Evolutionary conservation across 1,284 basidiomycete genomes (phyloP).

Genomic region (Amylostereum areolatum): DNA sequence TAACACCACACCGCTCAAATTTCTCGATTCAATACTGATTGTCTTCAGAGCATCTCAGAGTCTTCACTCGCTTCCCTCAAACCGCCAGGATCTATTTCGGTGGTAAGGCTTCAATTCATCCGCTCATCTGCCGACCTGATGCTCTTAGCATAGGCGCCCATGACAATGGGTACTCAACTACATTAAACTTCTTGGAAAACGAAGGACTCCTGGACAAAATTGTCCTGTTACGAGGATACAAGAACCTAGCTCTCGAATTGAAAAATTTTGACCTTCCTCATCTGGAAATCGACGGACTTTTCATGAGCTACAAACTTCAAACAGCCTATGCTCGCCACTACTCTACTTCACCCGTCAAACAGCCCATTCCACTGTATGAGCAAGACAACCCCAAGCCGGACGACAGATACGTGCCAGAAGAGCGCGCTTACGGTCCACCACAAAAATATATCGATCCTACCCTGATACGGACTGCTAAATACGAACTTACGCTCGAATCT

Average conservation of each 20-base stretch:
- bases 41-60: constrained; percentile 33
- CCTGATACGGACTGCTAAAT: too few species aligned
- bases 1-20: constrained; percentile 8
- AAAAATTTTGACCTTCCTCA: constrained; percentile 34
- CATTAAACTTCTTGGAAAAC: constrained; percentile 40
- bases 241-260: constrained; percentile 38
- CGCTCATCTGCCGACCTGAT: constrained; percentile 6
- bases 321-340: constrained; percentile 1
- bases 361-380: neutral
- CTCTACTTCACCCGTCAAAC: constrained; percentile 11
- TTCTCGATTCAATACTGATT: neutral
- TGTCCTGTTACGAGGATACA: constrained; percentile 45
- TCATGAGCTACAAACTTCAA: constrained; percentile 39
- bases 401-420: too few species aligned
- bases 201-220: constrained; percentile 44
- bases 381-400: too few species aligned
- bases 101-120: constrained; percentile 18
- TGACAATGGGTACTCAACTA: constrained; percentile 50
- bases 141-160: constrained; percentile 33
- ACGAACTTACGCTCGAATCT: too few species aligned
- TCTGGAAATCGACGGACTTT: constrained; percentile 40
- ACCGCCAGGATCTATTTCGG: constrained; percentile 38
- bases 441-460: too few species aligned
- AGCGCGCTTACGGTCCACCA: too few species aligned
- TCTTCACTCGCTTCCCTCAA: constrained; percentile 28